These are phyloP conservation scores for Hyphodiscus sp. DNA, from an alignment of 2,329 filamentous ascomycete species.

Conservation along the genomic window DNA sequence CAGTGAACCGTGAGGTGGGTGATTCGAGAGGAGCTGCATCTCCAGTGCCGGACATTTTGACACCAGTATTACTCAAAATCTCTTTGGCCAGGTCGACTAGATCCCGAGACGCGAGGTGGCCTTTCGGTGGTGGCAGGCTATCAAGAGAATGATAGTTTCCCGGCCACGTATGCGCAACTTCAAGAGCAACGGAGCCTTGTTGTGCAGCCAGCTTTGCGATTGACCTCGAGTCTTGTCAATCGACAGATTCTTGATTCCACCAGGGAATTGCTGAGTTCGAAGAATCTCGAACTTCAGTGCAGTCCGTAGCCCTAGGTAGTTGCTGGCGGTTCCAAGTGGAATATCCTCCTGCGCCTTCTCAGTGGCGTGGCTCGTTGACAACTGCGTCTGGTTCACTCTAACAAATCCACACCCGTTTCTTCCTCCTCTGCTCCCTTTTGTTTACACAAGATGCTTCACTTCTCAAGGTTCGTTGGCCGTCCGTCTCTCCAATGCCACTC, in stretches of 20 bases:
- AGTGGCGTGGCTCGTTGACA: neutral
- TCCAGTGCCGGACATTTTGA: constrained; percentile 14
- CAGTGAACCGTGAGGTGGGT: constrained; percentile 30
- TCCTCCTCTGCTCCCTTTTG: neutral
- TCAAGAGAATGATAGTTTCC: constrained; percentile 1
- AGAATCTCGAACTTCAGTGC: neutral
- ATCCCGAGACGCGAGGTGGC: constrained; percentile 15
- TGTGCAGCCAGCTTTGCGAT: constrained; percentile 15
- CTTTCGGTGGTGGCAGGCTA: constrained; percentile 14
- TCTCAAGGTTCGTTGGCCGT: too few species aligned
- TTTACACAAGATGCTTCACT: too few species aligned
- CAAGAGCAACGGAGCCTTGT: constrained; percentile 9
- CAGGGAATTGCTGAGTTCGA: neutral
- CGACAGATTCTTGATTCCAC: neutral
- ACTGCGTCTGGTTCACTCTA: too few species aligned
- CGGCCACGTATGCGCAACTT: constrained; percentile 15
- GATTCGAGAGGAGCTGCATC: constrained; percentile 19
- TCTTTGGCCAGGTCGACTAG: constrained; percentile 21
- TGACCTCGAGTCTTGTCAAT: neutral
- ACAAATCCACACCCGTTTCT: neutral
- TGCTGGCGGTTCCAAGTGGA: neutral
- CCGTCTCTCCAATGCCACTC: neutral
- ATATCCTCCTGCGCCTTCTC: neutral
- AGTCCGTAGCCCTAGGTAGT: neutral
- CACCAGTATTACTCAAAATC: constrained; percentile 13